Percentiles rank a stretch among this genome's conserved stretches.
phyloP scores from a whole-genome alignment of 176 grass and related monocot genomes.

The Zea luxurians region DNA sequence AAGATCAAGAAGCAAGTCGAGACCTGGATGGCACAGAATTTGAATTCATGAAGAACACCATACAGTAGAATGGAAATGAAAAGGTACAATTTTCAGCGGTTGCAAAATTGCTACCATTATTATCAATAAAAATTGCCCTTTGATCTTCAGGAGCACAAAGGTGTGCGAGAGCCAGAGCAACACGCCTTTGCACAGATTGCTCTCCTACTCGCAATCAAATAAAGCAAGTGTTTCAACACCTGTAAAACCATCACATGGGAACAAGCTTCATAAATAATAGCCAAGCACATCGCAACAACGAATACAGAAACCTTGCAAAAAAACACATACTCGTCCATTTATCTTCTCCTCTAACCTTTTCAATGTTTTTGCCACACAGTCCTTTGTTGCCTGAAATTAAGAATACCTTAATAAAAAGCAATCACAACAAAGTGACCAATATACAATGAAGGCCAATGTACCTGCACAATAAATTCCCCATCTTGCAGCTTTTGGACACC shows the following conservation, averaged over 20 bases:
- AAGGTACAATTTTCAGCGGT: conserved; percentile 4
- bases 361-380: conserved; percentile 97
- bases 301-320: conserved; percentile 25
- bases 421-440: conserved; percentile 19
- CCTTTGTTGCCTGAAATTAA: conserved; percentile 85
- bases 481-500: conserved; percentile 96
- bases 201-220: conserved; percentile 94
- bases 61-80: conserved; percentile 1
- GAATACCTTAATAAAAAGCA: conserved; percentile 14
- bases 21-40: conserved; percentile 58
- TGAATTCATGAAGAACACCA: conserved; percentile 27
- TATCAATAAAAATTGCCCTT: conserved; percentile 95
- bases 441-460: conserved; percentile 22
- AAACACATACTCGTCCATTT: conserved; percentile 78
- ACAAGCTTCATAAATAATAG: conserved; percentile 32
- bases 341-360: conserved; percentile 99
- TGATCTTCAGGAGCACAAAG: conserved; percentile 92
- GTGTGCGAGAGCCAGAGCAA: conserved; percentile 94
- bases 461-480: conserved; percentile 99
- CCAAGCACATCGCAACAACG: background rate
- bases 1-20: conserved; percentile 93
- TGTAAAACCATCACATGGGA: conserved; percentile 45
- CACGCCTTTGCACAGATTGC: conserved; percentile 85
- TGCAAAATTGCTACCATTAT: conserved; percentile 58
- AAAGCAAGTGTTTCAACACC: conserved; percentile 93